Conservation (phyloP, 2,329 filamentous ascomycete genomes). For the Stagonosporopsis chrysanthemi region DNA sequence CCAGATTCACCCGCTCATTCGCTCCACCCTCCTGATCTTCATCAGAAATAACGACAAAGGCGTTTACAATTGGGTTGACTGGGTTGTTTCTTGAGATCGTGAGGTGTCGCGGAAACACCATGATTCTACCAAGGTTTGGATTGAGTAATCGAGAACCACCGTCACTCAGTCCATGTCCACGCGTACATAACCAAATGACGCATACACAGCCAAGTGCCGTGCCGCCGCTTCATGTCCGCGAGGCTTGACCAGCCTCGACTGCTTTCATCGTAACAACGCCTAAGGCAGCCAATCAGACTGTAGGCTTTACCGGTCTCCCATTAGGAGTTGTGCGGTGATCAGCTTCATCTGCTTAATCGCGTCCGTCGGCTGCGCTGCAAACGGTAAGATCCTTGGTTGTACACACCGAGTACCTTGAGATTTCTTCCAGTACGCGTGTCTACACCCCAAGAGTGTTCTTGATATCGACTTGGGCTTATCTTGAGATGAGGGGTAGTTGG, state of each 20-base stretch:
- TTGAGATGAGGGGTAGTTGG: conserved; percentile 6
- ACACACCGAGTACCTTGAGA: not conserved
- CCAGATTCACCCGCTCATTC: not conserved
- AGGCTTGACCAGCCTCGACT: not conserved
- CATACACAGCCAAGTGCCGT: conserved; percentile 9
- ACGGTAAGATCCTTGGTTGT: not conserved
- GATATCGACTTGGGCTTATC: not conserved
- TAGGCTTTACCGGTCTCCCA: not conserved
- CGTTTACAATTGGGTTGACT: not conserved
- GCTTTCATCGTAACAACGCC: conserved; percentile 3
- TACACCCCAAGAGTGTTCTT: not conserved
- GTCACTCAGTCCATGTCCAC: not conserved
- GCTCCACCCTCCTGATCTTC: not conserved
- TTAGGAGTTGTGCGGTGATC: not conserved
- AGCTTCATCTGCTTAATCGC: not conserved
- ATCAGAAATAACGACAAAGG: not conserved
- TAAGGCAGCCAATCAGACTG: not conserved
- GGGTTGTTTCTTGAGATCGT: not conserved
- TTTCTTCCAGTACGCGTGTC: not conserved
- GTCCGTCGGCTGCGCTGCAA: conserved; percentile 2
- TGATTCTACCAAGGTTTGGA: not conserved
- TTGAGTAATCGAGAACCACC: not conserved
- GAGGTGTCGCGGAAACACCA: not conserved
- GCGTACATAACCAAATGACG: conserved; percentile 11
- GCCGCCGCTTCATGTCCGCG: conserved; percentile 4